These are phyloP conservation scores for Neonectria hederae DNA, from an alignment of 2,329 filamentous ascomycete species.

Conservation along the genomic window DNA sequence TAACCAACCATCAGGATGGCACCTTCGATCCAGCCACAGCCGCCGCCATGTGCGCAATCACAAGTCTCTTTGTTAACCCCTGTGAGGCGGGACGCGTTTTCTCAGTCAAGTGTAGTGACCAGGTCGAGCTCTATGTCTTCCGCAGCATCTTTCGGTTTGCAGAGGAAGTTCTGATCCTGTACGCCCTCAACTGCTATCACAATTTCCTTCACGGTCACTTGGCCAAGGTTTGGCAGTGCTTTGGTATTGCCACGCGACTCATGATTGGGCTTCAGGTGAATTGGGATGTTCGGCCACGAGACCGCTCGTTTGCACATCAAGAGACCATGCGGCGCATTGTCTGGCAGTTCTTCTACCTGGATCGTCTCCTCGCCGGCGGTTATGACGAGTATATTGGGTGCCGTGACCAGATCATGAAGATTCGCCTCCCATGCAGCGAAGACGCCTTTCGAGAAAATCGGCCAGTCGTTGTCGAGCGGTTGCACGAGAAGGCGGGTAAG, in stretches of 20 bases:
- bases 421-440: slow-evolving; percentile 50
- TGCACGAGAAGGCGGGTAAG: slow-evolving; percentile 44
- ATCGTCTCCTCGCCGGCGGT: slow-evolving; percentile 51
- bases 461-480: slow-evolving; percentile 44
- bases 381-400: slow-evolving; percentile 53
- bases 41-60: slow-evolving; percentile 52
- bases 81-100: slow-evolving; percentile 47
- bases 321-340: slow-evolving; percentile 50
- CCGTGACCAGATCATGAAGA: slow-evolving; percentile 50
- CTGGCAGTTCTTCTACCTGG: slow-evolving; percentile 52
- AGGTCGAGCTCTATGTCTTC: slow-evolving; percentile 53
- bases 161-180: slow-evolving; percentile 47
- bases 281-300: slow-evolving; percentile 47
- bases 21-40: slow-evolving; percentile 48
- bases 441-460: slow-evolving; percentile 46
- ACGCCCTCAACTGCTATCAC: slow-evolving; percentile 49
- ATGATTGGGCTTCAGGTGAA: slow-evolving; percentile 53
- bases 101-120: slow-evolving; percentile 49
- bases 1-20: slow-evolving; percentile 40
- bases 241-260: slow-evolving; percentile 49
- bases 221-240: slow-evolving; percentile 53
- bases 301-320: slow-evolving; percentile 47
- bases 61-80: slow-evolving; percentile 49
- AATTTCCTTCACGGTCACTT: slow-evolving; percentile 50
- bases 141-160: slow-evolving; percentile 52